Evolutionary conservation across 176 grass and related monocot species (phyloP).

Genomic region (Zoysia pacifica): DNA sequence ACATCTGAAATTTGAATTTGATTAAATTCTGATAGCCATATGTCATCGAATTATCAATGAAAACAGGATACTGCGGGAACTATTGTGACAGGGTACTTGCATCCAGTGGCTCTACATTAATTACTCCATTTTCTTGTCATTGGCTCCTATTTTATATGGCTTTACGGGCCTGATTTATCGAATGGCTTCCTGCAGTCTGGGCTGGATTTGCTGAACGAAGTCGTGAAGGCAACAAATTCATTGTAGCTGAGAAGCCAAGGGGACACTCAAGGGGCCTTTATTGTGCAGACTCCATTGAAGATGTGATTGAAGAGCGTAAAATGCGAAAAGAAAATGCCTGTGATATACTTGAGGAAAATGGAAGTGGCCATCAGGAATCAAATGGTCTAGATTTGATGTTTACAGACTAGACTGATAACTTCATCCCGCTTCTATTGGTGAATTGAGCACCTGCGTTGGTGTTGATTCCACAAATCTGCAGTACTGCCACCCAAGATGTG

Average conservation of each 20-base stretch:
- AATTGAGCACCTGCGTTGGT: neutral
- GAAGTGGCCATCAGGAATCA: constrained; percentile 45
- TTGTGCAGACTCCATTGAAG: constrained; percentile 61
- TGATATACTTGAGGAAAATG: constrained; percentile 69
- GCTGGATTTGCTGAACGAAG: constrained; percentile 71
- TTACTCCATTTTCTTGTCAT: neutral
- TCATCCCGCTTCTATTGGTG: neutral
- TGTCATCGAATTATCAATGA: neutral
- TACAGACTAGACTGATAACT: neutral
- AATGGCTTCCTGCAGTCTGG: constrained; percentile 56
- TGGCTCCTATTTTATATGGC: neutral
- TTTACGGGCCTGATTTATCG: constrained; percentile 8
- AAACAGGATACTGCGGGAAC: neutral
- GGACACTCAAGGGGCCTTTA: constrained; percentile 64
- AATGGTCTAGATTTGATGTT: constrained; percentile 59
- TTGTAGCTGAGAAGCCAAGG: constrained; percentile 57
- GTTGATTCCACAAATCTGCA: neutral
- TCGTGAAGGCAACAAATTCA: constrained; percentile 69
- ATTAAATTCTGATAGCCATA: neutral
- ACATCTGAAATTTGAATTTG: neutral
- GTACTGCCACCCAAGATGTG: neutral
- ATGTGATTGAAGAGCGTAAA: constrained; percentile 69
- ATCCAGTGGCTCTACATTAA: neutral
- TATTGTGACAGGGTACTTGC: neutral
- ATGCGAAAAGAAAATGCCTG: constrained; percentile 51